phyloP scores from a whole-genome alignment of 2,329 filamentous ascomycete species.

The Scleromitrula shiraiana region DNA sequence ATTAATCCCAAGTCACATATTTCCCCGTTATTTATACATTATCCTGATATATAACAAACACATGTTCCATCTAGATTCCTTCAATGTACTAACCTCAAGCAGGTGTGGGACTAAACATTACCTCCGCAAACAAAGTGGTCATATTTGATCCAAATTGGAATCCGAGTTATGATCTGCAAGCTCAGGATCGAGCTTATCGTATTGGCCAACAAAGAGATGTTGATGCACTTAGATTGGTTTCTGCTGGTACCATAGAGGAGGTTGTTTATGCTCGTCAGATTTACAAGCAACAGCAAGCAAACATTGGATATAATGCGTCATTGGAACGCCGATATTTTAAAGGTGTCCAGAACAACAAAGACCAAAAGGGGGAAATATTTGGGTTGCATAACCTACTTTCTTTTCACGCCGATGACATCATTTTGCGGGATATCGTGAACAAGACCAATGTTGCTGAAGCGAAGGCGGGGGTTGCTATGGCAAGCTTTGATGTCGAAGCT shows the following conservation, averaged over 20 bases:
- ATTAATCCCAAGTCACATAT: neutral
- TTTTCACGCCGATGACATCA: constrained; percentile 68
- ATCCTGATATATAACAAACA: neutral
- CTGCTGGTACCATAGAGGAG: constrained; percentile 88
- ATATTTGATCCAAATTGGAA: constrained; percentile 98
- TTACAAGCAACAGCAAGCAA: constrained; percentile 98
- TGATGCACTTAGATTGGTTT: constrained; percentile 88
- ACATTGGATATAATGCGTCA: constrained; percentile 91
- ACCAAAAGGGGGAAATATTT: constrained; percentile 88
- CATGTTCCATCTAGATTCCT: too few relatives aligned
- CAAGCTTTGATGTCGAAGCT: constrained; percentile 65
- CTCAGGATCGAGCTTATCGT: constrained; percentile 90
- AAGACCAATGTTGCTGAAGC: constrained; percentile 97
- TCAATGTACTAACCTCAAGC: constrained; percentile 1
- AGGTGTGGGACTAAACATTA: constrained; percentile 88
- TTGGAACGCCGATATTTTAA: constrained; percentile 91
- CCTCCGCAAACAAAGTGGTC: constrained; percentile 95
- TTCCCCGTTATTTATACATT: neutral
- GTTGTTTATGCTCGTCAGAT: constrained; percentile 96
- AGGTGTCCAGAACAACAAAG: constrained; percentile 77
- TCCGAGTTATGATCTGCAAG: constrained; percentile 86
- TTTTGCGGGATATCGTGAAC: constrained; percentile 93
- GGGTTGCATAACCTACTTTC: constrained; percentile 80
- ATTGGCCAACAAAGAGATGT: constrained; percentile 91
- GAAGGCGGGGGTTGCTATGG: constrained; percentile 71